These are phyloP conservation scores for Aechmea fasciata DNA, from an alignment of 176 grass and related monocot species.

Conservation along the genomic window DNA sequence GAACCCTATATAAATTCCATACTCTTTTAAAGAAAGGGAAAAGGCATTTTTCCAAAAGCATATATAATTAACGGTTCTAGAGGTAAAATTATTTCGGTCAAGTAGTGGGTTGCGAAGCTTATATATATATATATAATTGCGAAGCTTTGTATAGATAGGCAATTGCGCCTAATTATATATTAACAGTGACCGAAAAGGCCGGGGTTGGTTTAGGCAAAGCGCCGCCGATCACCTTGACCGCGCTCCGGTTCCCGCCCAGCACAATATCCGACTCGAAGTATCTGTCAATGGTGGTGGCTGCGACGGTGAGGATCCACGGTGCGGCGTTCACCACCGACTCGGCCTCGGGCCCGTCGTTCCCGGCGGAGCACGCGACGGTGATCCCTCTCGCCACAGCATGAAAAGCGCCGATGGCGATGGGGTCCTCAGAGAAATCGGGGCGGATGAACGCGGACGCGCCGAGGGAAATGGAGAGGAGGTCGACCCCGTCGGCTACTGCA, in stretches of 20 bases:
- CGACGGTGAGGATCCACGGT: conserved; percentile 89
- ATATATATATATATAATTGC: too few relatives aligned
- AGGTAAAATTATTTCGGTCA: too few relatives aligned
- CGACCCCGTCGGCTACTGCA: conserved; percentile 58
- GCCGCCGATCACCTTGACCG: conserved; percentile 27
- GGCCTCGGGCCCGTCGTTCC: conserved; percentile 51
- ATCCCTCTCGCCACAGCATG: conserved; percentile 68
- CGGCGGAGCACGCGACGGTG: conserved; percentile 67
- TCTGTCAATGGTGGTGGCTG: conserved; percentile 70
- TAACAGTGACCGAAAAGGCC: too few relatives aligned
- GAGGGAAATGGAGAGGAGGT: conserved; percentile 54
- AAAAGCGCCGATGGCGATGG: conserved; percentile 76
- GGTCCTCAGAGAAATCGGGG: conserved; percentile 53
- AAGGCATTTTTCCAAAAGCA: too few relatives aligned
- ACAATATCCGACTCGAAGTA: conserved; percentile 80
- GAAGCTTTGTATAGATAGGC: too few relatives aligned
- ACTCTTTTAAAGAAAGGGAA: too few relatives aligned
- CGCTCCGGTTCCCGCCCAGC: conserved; percentile 45
- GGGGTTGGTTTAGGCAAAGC: too few relatives aligned
- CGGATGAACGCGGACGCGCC: conserved; percentile 32
- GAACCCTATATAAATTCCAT: too few relatives aligned
- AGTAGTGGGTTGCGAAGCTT: too few relatives aligned
- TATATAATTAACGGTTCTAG: too few relatives aligned
- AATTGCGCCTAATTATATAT: too few relatives aligned
- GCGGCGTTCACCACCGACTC: conserved; percentile 57